A percentile compares a stretch with the other conserved stretches of the same genome.
phyloP scores from a whole-genome alignment of 352 stramenopile species.

The Salisapilia sapeloensis region DNA sequence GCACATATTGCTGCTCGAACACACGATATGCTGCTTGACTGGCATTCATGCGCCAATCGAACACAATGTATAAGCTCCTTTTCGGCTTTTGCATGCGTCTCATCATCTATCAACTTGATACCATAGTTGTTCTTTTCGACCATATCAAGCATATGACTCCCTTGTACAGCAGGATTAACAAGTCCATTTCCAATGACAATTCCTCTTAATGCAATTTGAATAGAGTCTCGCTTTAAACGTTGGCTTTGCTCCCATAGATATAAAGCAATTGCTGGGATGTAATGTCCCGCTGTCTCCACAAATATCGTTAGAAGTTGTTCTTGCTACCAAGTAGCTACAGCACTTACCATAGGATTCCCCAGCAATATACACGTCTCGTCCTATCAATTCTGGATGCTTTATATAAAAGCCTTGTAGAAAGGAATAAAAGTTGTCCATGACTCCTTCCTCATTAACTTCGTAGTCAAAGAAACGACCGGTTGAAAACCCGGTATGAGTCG shows the following conservation, averaged over 20 bases:
- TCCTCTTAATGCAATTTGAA: conserved; percentile 83
- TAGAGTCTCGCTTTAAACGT: conserved; percentile 15
- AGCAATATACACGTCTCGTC: conserved; percentile 35
- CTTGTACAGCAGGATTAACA: conserved; percentile 86
- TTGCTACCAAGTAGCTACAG: no score
- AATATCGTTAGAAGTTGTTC: no score
- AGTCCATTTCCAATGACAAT: conserved; percentile 94
- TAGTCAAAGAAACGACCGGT: conserved; percentile 21
- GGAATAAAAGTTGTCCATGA: conserved; percentile 48
- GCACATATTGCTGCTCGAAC: no score
- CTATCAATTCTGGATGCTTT: conserved; percentile 22
- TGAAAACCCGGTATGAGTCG: conserved; percentile 41
- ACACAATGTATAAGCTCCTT: no score
- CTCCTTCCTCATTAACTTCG: conserved; percentile 25
- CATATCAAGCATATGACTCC: conserved; percentile 72
- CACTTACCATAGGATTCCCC: conserved; percentile 54
- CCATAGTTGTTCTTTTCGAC: conserved; percentile 84
- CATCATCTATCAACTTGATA: no score
- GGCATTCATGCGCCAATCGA: no score
- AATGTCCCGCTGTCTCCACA: no score
- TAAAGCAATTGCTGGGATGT: conserved; percentile 72
- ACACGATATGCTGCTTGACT: no score
- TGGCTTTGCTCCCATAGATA: conserved; percentile 62
- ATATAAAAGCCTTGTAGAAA: conserved; percentile 56
- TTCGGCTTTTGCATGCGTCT: no score